Percentiles rank a stretch among this genome's conserved stretches.
Conservation (phyloP, 495 filamentous ascomycete species). For the Saxophila tyrrhenica region DNA sequence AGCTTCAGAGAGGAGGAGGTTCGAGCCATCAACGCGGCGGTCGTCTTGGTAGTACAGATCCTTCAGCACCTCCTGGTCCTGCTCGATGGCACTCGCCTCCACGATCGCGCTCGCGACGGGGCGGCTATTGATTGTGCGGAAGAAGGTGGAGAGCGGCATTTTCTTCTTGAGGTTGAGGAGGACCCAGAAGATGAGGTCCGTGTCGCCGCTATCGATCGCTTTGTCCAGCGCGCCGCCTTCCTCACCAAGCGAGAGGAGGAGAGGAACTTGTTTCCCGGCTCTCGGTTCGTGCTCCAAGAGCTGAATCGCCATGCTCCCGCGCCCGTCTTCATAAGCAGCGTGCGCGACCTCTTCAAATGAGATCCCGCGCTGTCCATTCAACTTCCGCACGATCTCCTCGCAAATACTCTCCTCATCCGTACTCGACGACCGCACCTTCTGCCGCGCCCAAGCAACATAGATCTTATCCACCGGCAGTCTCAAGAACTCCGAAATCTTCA, state of each 20-base stretch:
- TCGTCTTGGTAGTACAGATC: constrained; percentile 98
- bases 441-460: constrained; percentile 91
- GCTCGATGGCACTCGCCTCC: constrained; percentile 63
- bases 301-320: constrained; percentile 73
- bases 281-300: constrained; percentile 87
- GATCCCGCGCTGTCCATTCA: constrained; percentile 77
- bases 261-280: constrained; percentile 86
- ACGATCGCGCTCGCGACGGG: constrained; percentile 83
- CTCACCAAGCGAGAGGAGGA: constrained; percentile 92
- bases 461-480: constrained; percentile 78
- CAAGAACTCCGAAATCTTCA: constrained; percentile 80
- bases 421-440: constrained; percentile 77
- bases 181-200: constrained; percentile 82
- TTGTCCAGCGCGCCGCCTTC: constrained; percentile 94
- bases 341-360: constrained; percentile 90
- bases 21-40: constrained; percentile 75
- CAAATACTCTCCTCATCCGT: constrained; percentile 85
- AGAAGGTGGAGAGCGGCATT: constrained; percentile 80
- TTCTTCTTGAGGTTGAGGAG: constrained; percentile 83
- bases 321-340: constrained; percentile 91
- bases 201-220: constrained; percentile 89
- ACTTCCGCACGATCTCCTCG: constrained; percentile 71
- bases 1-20: constrained; percentile 75
- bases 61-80: constrained; percentile 77
- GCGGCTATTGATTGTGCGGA: constrained; percentile 77